These are phyloP conservation scores for Aspergillus fructus DNA, from an alignment of 2,329 filamentous ascomycete genomes.

Conservation along the genomic window DNA sequence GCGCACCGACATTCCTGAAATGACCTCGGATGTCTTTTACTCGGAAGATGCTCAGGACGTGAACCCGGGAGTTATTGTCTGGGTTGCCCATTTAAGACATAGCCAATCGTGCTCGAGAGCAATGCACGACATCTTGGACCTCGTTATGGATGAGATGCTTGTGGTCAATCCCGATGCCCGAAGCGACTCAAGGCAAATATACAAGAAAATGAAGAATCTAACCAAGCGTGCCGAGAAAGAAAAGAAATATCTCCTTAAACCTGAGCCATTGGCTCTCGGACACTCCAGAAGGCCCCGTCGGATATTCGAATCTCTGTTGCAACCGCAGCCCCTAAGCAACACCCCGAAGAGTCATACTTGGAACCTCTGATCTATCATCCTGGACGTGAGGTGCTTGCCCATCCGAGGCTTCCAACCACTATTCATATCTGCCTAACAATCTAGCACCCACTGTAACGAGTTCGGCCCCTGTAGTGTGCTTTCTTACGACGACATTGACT, in stretches of 20 bases:
- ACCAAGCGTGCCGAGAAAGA: not conserved
- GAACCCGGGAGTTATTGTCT: constrained; percentile 2
- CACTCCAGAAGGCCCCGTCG: too few relatives aligned
- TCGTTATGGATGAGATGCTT: constrained; percentile 13
- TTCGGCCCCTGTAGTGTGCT: too few relatives aligned
- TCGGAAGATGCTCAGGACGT: not conserved
- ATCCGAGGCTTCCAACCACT: too few relatives aligned
- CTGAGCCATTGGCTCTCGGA: not conserved
- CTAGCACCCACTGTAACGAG: too few relatives aligned
- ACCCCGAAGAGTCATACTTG: too few relatives aligned
- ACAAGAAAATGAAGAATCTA: not conserved
- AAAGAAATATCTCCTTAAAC: not conserved
- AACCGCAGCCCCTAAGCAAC: too few relatives aligned
- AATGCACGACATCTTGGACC: constrained; percentile 7
- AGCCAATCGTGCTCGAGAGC: not conserved
- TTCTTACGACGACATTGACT: too few relatives aligned
- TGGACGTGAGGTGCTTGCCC: too few relatives aligned
- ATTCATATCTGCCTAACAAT: too few relatives aligned
- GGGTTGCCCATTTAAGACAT: constrained; percentile 3
- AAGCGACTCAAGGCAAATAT: not conserved
- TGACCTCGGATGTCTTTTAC: constrained; percentile 11
- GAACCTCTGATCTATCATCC: too few relatives aligned
- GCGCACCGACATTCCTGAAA: not conserved
- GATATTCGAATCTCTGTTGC: too few relatives aligned
- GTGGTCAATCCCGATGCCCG: not conserved